These are phyloP conservation scores for Fraxinus latifolia DNA, from an alignment of 305 asterid genomes.

Conservation along the genomic window DNA sequence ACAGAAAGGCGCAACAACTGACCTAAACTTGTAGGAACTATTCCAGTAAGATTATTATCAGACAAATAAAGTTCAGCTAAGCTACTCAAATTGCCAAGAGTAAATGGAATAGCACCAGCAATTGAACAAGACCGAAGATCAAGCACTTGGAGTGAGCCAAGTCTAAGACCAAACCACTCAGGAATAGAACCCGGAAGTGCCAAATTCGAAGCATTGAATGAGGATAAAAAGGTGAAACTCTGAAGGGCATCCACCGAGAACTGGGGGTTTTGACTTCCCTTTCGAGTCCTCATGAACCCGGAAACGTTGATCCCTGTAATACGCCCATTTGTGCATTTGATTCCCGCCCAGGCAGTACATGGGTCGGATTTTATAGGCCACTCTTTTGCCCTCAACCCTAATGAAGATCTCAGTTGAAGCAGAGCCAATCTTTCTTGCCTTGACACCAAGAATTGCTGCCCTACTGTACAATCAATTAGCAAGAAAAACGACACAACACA, in stretches of 20 bases:
- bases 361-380: slow-evolving; percentile 61
- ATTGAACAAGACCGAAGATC: slow-evolving; percentile 68
- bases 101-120: slow-evolving; percentile 48
- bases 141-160: slow-evolving; percentile 54
- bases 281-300: slow-evolving; percentile 50
- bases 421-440: slow-evolving; percentile 42
- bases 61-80: slow-evolving; percentile 54
- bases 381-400: slow-evolving; percentile 52
- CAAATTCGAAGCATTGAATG: slow-evolving; percentile 74
- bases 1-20: slow-evolving; percentile 45
- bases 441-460: slow-evolving; percentile 32
- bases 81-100: slow-evolving; percentile 60
- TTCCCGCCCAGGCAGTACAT: slow-evolving; percentile 45
- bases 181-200: slow-evolving; percentile 68
- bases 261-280: slow-evolving; percentile 42
- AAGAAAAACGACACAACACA: slow-evolving; percentile 28
- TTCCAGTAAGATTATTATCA: slow-evolving; percentile 49
- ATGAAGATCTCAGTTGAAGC: slow-evolving; percentile 60
- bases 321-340: slow-evolving; percentile 41
- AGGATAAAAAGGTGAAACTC: slow-evolving; percentile 55
- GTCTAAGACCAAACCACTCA: slow-evolving; percentile 60
- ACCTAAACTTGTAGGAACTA: slow-evolving; percentile 58
- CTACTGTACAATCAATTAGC: slow-evolving; percentile 35
- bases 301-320: slow-evolving; percentile 48
- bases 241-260: slow-evolving; percentile 58